Conservation (phyloP, 1,284 basidiomycete genomes). For the Leccinum huronense region DNA sequence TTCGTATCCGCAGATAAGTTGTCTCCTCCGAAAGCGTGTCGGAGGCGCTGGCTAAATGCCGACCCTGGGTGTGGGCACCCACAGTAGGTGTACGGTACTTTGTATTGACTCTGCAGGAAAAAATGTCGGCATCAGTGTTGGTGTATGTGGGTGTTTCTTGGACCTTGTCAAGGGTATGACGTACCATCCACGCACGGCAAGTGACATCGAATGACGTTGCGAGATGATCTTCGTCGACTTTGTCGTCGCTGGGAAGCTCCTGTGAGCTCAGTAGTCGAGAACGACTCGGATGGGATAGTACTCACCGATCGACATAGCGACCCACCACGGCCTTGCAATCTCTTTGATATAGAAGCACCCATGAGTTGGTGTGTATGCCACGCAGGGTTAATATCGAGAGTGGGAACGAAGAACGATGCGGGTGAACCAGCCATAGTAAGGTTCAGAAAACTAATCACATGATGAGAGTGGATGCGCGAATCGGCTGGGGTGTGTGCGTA, state of each 20-base stretch:
- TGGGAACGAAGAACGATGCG: constrained; percentile 43
- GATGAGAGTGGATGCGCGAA: background rate
- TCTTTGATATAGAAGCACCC: constrained; percentile 28
- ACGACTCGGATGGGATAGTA: background rate
- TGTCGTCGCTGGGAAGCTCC: constrained; percentile 43
- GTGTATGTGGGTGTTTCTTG: background rate
- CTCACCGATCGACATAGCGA: constrained; percentile 44
- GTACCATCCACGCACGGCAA: constrained; percentile 44
- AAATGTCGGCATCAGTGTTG: background rate
- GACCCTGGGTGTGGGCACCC: constrained; percentile 47
- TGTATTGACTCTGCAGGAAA: constrained; percentile 37
- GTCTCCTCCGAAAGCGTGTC: constrained; percentile 8
- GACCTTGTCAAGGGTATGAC: background rate
- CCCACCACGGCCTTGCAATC: constrained; percentile 35
- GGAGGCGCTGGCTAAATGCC: constrained; percentile 39
- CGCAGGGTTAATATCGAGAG: constrained; percentile 45
- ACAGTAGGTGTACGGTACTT: constrained; percentile 46
- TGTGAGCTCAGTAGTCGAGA: background rate
- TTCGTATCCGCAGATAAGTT: background rate
- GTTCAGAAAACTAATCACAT: constrained; percentile 37
- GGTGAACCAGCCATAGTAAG: constrained; percentile 36
- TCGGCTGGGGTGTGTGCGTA: constrained; percentile 16
- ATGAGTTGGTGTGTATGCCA: constrained; percentile 49
- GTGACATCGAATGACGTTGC: constrained; percentile 45
- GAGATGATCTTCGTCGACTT: constrained; percentile 44